These are phyloP conservation scores for Metschnikowia lochheadii DNA, from an alignment of 805 yeast genomes.

Conservation along the genomic window DNA sequence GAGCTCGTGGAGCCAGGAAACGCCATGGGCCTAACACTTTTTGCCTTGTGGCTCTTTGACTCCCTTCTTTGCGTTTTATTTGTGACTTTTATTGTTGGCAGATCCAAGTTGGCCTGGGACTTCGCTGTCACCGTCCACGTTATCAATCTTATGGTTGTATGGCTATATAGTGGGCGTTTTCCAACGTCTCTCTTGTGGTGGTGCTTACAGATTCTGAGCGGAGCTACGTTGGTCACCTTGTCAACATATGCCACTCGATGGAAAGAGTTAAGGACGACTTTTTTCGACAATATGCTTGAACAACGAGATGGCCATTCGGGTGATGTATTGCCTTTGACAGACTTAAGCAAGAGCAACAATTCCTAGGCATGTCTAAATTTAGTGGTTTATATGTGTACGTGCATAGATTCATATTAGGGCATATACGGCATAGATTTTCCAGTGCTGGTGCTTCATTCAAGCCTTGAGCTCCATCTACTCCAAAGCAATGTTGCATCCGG, in stretches of 20 bases:
- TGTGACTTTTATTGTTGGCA: constrained; percentile 81
- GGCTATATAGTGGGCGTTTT: constrained; percentile 59
- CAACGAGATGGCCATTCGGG: constrained; percentile 32
- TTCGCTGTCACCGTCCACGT: constrained; percentile 92
- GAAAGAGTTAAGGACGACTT: constrained; percentile 85
- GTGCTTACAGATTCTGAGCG: constrained; percentile 67
- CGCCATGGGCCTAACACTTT: constrained; percentile 73
- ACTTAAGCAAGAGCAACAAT: constrained; percentile 3
- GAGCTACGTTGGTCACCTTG: constrained; percentile 63
- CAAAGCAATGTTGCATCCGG: constrained; percentile 10
- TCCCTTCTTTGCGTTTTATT: constrained; percentile 79
- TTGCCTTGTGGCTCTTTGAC: constrained; percentile 76
- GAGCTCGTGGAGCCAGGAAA: constrained; percentile 65
- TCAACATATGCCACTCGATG: constrained; percentile 91
- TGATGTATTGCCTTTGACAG: constrained; percentile 3
- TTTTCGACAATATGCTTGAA: constrained; percentile 79
- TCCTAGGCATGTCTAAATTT: background rate
- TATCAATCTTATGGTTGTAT: constrained; percentile 66
- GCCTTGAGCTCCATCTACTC: background rate
- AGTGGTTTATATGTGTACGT: background rate
- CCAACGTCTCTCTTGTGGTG: constrained; percentile 83
- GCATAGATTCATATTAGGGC: background rate
- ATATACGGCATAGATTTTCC: background rate
- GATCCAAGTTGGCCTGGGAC: constrained; percentile 94
- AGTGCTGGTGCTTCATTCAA: too few relatives aligned